Evolutionary conservation across 352 stramenopile species (phyloP), one percentile per base, ranked within the genome.

Genomic region (Phytopythium montanum): DNA sequence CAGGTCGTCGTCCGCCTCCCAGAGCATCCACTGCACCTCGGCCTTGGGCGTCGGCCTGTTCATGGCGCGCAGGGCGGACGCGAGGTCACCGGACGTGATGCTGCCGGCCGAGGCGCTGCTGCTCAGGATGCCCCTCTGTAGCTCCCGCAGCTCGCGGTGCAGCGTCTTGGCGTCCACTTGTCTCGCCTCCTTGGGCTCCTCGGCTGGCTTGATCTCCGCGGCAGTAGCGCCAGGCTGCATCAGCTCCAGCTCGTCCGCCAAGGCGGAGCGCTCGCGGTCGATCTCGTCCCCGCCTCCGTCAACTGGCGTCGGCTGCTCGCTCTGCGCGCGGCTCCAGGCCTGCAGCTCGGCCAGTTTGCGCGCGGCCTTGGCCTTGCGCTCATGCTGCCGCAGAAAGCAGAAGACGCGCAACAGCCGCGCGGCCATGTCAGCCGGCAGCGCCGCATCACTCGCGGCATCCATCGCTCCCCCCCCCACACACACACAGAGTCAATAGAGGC

Each of bases 1-100:
- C 18, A 98, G 71, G 54, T 98, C 96, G 59, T 99, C 93, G 71
- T 99, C 96, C 3, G 97, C 85, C 68, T 98, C 96, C 96, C 96
- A 99, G 52, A 99, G 96, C 75, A 99, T 98, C 72, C 97, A 95
- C 60, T 98, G 88, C 18, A 97, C 76, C 56, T 98, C 91, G 42
- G 78, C 81, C 67, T 86, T 87, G 14, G 59, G 54, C 12, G 66
- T 54, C 4, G 52, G 52, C 34, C 68, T 51, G 51, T 73, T 70
- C 48, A 87, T 54, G 29, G 68, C 61, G 34, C 66, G 71, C 57
- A 90, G 68, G 4, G 70, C 71, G 6, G 74, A 85, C 31, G 51
- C 65, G n/a, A 90, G 42, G 58, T 90, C 80, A 8, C 44, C 57
- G 4, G 63, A 57, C 34, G 71, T 70, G 56, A 87, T 85, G 48